Conservation (phyloP, 2,329 filamentous ascomycete species). For the Ophiobolus disseminans region DNA sequence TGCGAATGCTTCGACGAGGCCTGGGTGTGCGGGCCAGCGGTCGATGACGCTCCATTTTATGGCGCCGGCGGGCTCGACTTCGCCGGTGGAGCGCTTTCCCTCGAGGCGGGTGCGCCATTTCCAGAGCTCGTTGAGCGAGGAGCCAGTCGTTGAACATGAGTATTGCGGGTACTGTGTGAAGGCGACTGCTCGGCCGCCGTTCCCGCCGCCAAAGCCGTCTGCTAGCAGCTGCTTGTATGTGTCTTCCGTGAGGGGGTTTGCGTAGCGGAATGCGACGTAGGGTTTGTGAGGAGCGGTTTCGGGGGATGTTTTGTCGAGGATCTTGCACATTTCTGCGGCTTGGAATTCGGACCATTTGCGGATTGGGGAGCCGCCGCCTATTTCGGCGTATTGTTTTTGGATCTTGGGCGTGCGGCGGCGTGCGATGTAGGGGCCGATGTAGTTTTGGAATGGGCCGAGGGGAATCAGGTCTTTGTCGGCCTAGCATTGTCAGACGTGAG, state of each 20-base stretch:
- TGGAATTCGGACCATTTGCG: constrained; percentile 98
- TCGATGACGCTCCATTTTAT: constrained; percentile 99
- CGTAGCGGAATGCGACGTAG: constrained; percentile 97
- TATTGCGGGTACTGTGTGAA: constrained; percentile 99
- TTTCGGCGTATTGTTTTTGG: constrained; percentile 90
- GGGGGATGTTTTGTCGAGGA: constrained; percentile 87
- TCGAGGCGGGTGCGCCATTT: constrained; percentile 92
- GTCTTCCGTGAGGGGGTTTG: constrained; percentile 89
- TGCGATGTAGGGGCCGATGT: constrained; percentile 88
- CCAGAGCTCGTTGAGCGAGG: constrained; percentile 96
- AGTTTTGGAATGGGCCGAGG: constrained; percentile 88
- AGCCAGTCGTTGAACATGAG: constrained; percentile 95
- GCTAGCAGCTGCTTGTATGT: constrained; percentile 84
- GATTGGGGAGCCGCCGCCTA: constrained; percentile 97
- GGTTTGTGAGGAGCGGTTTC: constrained; percentile 96
- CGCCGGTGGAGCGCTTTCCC: constrained; percentile 68
- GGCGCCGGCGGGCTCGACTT: constrained; percentile 65
- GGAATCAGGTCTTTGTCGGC: constrained; percentile 94
- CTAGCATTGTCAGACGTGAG: constrained; percentile 57
- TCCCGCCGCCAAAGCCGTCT: constrained; percentile 89
- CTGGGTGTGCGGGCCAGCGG: constrained; percentile 91
- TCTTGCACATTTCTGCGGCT: constrained; percentile 93
- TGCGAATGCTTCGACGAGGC: constrained; percentile 89
- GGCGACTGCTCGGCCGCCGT: constrained; percentile 90
- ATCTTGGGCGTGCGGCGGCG: constrained; percentile 93